phyloP scores from a whole-genome alignment of 495 filamentous ascomycete genomes.

The Schizothecium vesticola region DNA sequence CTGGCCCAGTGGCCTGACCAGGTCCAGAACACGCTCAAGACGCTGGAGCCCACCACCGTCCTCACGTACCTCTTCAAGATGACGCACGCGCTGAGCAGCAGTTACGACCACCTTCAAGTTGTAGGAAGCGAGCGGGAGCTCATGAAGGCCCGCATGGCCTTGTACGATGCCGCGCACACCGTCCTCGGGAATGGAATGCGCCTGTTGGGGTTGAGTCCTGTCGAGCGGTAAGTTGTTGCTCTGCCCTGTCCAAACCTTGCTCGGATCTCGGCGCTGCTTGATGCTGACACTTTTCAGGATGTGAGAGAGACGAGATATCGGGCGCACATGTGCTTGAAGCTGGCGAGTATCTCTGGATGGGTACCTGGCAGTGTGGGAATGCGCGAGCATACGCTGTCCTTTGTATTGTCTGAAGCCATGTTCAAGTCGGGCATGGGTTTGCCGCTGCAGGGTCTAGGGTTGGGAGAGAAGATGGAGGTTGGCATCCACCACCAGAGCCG shows the following conservation, averaged over 20 bases:
- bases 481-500: background rate
- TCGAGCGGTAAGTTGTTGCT: conserved; percentile 48
- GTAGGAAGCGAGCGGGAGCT: conserved; percentile 65
- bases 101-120: conserved; percentile 76
- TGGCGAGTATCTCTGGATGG: background rate
- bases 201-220: conserved; percentile 71
- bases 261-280: background rate
- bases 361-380: background rate
- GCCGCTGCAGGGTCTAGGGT: too few relatives aligned
- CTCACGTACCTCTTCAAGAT: conserved; percentile 83
- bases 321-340: background rate
- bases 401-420: background rate
- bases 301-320: conserved; percentile 11
- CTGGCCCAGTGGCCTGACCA: conserved; percentile 63
- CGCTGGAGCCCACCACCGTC: conserved; percentile 60
- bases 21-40: conserved; percentile 57
- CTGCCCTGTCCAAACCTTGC: background rate
- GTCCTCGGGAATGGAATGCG: conserved; percentile 82
- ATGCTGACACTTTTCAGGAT: conserved; percentile 18
- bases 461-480: background rate
- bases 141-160: conserved; percentile 71
- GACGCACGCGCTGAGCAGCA: conserved; percentile 77
- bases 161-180: conserved; percentile 73
- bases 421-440: background rate
- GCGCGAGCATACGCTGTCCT: background rate